Evolutionary conservation across 768 basidiomycete species (phyloP), one percentile per base, ranked within the genome.

Genomic region (Leccinum truebloodii): DNA sequence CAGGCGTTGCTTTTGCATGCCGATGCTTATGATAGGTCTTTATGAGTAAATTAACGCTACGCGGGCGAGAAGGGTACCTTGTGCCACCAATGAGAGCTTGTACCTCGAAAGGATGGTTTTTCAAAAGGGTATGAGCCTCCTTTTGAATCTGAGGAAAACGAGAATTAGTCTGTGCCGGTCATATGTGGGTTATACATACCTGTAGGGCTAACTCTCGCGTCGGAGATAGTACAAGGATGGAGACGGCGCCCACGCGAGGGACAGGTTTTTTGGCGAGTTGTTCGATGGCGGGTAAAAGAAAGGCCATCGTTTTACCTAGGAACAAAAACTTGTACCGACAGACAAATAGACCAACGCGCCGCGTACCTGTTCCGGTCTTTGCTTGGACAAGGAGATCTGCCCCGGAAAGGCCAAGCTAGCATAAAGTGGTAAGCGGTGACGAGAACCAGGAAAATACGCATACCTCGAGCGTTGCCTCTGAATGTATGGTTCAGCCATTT

Each of bases 171-270:
- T 41, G 13, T 41, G 2, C 6, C 44, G 4, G 30, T 16, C 24
- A 2, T 30, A 37, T 4, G 8, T 0, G 7, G 3, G 10, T 9
- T 12, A 67, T 68, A 78, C 81, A 71, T 54, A 88, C 88, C 75
- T 90, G 89, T 65, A 85, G 82, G 2, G 88, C 89, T 35, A 92
- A 73, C 69, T 92, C 90, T 59, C 89, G 80, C 1, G 90, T 91
- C 0, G 90, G 90, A 4, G 89, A 87, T 30, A 92, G 65, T 2
- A 92, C 82, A 26, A 87, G 80, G 41, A 86, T 82, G 20, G 85
- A 89, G 32, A 86, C 79, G 0, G 59, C n/a, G 0, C 62, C 68
- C 6, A 0, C 16, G 54, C 55, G 62, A 26, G 50, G 37, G 39
- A 63, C 69, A 57, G 80, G 77, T 64, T 81, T 79, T 59, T 78